Percentiles rank a stretch among this genome's conserved stretches.
Conservation (phyloP, 495 filamentous ascomycete species). For the Aspergillus sclerotioniger region DNA sequence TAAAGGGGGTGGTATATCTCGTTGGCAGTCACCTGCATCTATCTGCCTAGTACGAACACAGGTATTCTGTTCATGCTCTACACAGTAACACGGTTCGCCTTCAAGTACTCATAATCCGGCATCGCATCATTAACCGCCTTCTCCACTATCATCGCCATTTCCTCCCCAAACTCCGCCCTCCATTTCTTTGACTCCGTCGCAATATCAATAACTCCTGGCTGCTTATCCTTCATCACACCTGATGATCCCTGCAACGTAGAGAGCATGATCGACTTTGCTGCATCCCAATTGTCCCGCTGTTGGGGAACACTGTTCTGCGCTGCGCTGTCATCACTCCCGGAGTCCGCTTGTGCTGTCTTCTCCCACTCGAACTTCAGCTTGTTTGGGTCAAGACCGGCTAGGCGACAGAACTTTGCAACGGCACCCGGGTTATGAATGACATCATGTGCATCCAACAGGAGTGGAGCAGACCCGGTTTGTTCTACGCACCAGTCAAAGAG, state of each 20-base stretch:
- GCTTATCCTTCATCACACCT: constrained; percentile 29
- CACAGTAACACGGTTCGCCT: constrained; percentile 6
- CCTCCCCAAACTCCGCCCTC: constrained; percentile 41
- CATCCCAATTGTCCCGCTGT: constrained; percentile 7
- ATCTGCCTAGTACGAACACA: background rate
- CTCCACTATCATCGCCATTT: constrained; percentile 25
- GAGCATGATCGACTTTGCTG: constrained; percentile 19
- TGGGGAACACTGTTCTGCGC: background rate
- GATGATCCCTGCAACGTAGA: constrained; percentile 27
- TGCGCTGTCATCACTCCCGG: background rate
- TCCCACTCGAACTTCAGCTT: constrained; percentile 35
- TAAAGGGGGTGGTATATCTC: too few species aligned
- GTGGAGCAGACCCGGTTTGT: constrained; percentile 14
- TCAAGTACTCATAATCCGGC: constrained; percentile 42
- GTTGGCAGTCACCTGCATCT: too few species aligned
- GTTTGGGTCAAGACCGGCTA: constrained; percentile 27
- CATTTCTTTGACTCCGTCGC: constrained; percentile 35
- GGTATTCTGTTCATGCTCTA: background rate
- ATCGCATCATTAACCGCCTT: constrained; percentile 32
- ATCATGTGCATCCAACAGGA: constrained; percentile 42
- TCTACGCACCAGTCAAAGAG: constrained; percentile 29
- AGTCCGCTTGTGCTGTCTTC: background rate
- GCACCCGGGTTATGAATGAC: constrained; percentile 28
- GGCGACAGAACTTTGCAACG: constrained; percentile 24
- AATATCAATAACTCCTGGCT: constrained; percentile 26